phyloP scores from a whole-genome alignment of 495 filamentous ascomycete species.

The Amniculicola lignicola region DNA sequence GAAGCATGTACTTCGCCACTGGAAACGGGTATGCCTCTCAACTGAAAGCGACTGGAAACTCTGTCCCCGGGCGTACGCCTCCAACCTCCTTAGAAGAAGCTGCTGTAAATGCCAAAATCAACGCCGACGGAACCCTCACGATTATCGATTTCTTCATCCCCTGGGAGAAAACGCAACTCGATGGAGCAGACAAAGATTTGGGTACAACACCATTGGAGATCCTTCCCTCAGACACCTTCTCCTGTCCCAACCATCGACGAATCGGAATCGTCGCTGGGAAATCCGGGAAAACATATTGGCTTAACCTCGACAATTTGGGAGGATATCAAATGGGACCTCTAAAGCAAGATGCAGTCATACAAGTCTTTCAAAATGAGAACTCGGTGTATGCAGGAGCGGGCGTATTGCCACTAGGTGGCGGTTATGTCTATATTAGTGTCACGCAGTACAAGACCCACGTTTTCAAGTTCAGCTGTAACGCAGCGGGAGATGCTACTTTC shows the following conservation, averaged over 20 bases:
- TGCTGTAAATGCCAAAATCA: slow-evolving; percentile 44
- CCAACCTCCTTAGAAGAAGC: slow-evolving; percentile 48
- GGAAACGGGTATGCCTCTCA: slow-evolving; percentile 49
- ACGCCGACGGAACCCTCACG: slow-evolving; percentile 41
- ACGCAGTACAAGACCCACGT: slow-evolving; percentile 27
- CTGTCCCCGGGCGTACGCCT: slow-evolving; percentile 42
- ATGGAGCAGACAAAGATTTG: slow-evolving; percentile 49
- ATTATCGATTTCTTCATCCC: slow-evolving; percentile 47
- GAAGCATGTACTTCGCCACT: slow-evolving; percentile 45
- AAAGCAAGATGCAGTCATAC: slow-evolving; percentile 45
- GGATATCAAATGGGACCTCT: slow-evolving; percentile 48
- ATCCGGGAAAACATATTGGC: slow-evolving; percentile 49
- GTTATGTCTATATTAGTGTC: slow-evolving; percentile 50
- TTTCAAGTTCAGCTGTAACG: slow-evolving; percentile 43
- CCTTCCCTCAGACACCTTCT: slow-evolving; percentile 42
- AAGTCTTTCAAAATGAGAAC: slow-evolving; percentile 42
- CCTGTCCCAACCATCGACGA: slow-evolving; percentile 40
- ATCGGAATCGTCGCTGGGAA: slow-evolving; percentile 47
- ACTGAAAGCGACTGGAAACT: slow-evolving; percentile 36
- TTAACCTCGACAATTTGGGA: slow-evolving; percentile 49
- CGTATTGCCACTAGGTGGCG: slow-evolving; percentile 49
- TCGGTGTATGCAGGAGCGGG: slow-evolving; percentile 49
- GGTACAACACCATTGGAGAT: slow-evolving; percentile 45
- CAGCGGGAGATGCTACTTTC: slow-evolving; percentile 42
- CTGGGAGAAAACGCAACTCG: slow-evolving; percentile 43